phyloP scores from a whole-genome alignment of 805 yeast genomes.

The Kodamaea leandrae region DNA sequence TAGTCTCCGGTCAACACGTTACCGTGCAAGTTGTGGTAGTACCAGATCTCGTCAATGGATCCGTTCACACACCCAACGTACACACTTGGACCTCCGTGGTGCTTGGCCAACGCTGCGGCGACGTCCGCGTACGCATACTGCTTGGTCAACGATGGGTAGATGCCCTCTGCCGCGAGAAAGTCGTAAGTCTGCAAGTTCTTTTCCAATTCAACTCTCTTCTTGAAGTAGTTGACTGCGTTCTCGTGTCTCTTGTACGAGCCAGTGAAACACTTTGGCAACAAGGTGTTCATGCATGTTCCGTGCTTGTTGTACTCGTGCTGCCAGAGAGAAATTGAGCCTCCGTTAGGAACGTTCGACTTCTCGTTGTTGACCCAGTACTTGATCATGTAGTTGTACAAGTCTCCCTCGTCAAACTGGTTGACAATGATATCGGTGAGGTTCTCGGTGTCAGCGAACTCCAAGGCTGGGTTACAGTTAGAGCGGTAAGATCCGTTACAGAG shows the following conservation, averaged over 20 bases:
- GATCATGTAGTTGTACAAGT: slow-evolving; percentile 28
- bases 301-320: slow-evolving; percentile 45
- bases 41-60: slow-evolving; percentile 68
- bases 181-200: slow-evolving; percentile 33
- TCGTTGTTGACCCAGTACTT: slow-evolving; percentile 25
- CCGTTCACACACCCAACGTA: slow-evolving; percentile 35
- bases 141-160: slow-evolving; percentile 31
- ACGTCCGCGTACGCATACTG: slow-evolving; percentile 35
- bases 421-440: slow-evolving; percentile 28
- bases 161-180: slow-evolving; percentile 35
- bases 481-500: slow-evolving; percentile 39
- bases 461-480: slow-evolving; percentile 34
- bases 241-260: slow-evolving; percentile 29
- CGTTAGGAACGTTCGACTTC: slow-evolving; percentile 19
- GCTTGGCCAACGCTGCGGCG: slow-evolving; percentile 28
- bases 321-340: slow-evolving; percentile 36
- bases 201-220: slow-evolving; percentile 27
- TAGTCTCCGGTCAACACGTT: slow-evolving; percentile 64
- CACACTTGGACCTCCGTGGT: slow-evolving; percentile 32
- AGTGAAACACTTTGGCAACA: slow-evolving; percentile 35
- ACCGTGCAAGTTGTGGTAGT: slow-evolving; percentile 74
- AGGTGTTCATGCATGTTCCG: slow-evolving; percentile 41
- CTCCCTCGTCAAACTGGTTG: slow-evolving; percentile 25
- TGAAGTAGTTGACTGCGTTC: slow-evolving; percentile 30
- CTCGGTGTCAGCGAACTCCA: slow-evolving; percentile 27